Conservation (phyloP, 805 yeast species). For the Spencermartinsiella europaea region DNA sequence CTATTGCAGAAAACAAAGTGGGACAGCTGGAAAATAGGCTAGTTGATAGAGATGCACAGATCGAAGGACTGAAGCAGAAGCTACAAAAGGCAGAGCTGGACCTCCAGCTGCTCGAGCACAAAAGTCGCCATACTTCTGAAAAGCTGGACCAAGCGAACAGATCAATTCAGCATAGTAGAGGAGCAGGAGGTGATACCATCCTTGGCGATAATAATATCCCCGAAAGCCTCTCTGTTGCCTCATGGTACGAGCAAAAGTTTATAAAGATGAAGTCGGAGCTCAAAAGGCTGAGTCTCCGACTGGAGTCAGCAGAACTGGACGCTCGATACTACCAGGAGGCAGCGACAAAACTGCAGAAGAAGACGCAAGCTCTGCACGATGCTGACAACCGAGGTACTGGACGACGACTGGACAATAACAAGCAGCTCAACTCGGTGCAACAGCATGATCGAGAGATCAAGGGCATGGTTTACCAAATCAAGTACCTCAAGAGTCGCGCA, state of each 20-base stretch:
- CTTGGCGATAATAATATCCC: neutral
- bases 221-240: neutral
- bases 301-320: neutral
- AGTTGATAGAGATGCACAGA: neutral
- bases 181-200: neutral
- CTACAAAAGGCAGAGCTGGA: conserved; percentile 6
- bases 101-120: neutral
- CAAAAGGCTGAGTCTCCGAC: neutral
- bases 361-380: too few relatives aligned
- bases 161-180: neutral
- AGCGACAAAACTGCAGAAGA: conserved; percentile 3
- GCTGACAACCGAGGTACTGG: neutral
- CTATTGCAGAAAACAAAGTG: conserved; percentile 2
- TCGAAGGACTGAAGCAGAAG: conserved; percentile 1
- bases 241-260: neutral
- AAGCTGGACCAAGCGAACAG: conserved; percentile 3
- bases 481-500: conserved; percentile 18
- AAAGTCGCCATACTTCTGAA: conserved; percentile 2
- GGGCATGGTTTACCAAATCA: conserved; percentile 19
- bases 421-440: neutral
- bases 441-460: conserved; percentile 14
- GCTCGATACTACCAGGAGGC: neutral
- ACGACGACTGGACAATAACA: neutral
- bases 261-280: neutral
- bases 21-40: conserved; percentile 6